Evolutionary conservation across 139 green algal species (phyloP), one percentile per base, ranked within the genome.

Genomic region (Coccomyxa sp.): DNA sequence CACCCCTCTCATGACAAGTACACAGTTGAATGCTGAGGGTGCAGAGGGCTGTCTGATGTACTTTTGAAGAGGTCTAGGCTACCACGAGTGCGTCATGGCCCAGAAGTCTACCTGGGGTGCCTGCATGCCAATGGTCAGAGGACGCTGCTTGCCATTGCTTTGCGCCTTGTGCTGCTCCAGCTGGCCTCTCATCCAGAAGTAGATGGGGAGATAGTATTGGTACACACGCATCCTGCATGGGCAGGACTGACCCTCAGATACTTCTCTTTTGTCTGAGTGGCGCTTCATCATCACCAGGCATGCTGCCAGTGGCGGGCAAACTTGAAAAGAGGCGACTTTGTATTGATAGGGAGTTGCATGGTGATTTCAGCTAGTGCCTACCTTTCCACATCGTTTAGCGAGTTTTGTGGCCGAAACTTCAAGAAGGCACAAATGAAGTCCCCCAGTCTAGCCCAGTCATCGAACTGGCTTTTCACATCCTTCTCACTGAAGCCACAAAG

Each of bases 121-220:
- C 40, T 81, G 92, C 86, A 99, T 97, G 80, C 96, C 96, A 14
- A 99, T 79, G 37, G 94, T 82, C 33, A 96, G 81, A 0, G 92
- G 88, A 9, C 78, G 39, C 22, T 37, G 68, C 37, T 64, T 73
- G 71, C 41, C 68, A 34, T 35, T 35, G 22, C 73, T 34, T 58
- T 41, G 37, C 16, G 39, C n/a, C n/a, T 39, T 77, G 82, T 97
- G 93, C 39, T 81, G 55, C 31, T 74, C 54, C 74, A 98, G 40
- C 82, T 97, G 92, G 0, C 70, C n/a, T 39, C 85, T 36, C 8
- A 82, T 82, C 93, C 94, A 98, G 77, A 95, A 94, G 85, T 88
- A 97, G 2, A 97, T 87, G 0, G 95, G 95, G 39, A 98, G 90
- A 89, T 98, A 98, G 87, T 97, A 98, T 35, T 95, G 95, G 78